These are phyloP conservation scores for Boletus semigastroideus DNA, from an alignment of 1,284 basidiomycete species.

Conservation along the genomic window DNA sequence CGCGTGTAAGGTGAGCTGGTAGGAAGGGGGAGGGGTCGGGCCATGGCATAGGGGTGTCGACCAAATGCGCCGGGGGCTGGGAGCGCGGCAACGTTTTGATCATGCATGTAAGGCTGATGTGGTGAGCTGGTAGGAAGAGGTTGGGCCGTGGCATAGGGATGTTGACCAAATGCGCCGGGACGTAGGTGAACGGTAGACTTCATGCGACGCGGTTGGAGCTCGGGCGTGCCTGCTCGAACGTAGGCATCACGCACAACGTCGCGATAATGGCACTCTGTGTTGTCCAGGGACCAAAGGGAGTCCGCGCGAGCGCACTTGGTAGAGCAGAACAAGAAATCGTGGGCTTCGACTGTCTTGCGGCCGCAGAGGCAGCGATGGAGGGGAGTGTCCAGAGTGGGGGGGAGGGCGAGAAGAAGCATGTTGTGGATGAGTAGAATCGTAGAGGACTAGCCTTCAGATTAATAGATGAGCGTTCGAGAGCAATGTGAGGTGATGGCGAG, in stretches of 20 bases:
- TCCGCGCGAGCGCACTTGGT: conserved; percentile 27
- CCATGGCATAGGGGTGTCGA: no score
- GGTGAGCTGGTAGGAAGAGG: not conserved
- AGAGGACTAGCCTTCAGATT: not conserved
- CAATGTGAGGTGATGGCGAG: not conserved
- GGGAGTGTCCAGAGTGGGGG: conserved; percentile 11
- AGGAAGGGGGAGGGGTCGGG: no score
- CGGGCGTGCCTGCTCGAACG: not conserved
- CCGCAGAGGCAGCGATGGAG: conserved; percentile 26
- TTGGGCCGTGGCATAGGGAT: not conserved
- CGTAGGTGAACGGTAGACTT: conserved; percentile 14
- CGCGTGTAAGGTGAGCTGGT: no score
- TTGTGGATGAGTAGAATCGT: not conserved
- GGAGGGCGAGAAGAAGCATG: conserved; percentile 1
- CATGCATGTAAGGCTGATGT: not conserved
- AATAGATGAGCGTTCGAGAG: not conserved
- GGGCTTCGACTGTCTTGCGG: conserved; percentile 14
- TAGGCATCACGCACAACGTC: conserved; percentile 18
- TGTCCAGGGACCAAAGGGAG: conserved; percentile 24
- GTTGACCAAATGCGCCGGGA: not conserved
- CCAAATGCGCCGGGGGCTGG: no score
- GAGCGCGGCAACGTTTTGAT: not conserved
- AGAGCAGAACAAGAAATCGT: conserved; percentile 31
- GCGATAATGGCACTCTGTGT: conserved; percentile 25
- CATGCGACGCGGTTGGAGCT: conserved; percentile 8